Evolutionary conservation across 306 rosid genomes (phyloP).

Genomic region (Lablab purpureus): DNA sequence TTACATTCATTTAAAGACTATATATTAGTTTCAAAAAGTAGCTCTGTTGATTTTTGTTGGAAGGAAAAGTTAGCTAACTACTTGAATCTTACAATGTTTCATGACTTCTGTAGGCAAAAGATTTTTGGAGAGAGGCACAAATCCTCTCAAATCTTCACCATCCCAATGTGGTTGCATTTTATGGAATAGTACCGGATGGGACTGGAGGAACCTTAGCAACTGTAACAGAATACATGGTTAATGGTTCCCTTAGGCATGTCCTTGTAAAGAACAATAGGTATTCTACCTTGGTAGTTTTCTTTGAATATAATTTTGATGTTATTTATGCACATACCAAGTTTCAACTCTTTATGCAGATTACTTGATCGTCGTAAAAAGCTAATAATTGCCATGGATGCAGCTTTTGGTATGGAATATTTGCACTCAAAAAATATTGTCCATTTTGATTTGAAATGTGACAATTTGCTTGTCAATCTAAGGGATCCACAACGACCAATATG

Average conservation of each 20-base stretch:
- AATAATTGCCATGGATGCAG: conserved; percentile 91
- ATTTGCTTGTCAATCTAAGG: conserved; percentile 90
- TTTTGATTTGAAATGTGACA: conserved; percentile 96
- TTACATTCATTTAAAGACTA: neutral
- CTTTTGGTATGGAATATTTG: conserved; percentile 98
- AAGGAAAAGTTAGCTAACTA: conserved; percentile 10
- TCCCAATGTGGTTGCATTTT: conserved; percentile 93
- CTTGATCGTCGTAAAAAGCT: conserved; percentile 87
- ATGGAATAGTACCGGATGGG: conserved; percentile 94
- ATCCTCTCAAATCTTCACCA: conserved; percentile 95
- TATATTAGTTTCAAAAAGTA: conserved; percentile 4
- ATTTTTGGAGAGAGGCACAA: conserved; percentile 97
- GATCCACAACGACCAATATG: conserved; percentile 90
- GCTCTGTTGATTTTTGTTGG: neutral
- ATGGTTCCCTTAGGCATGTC: conserved; percentile 90
- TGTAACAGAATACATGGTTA: conserved; percentile 91
- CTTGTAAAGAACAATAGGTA: conserved; percentile 82
- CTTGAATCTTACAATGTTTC: conserved; percentile 41
- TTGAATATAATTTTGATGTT: conserved; percentile 19
- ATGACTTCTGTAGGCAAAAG: conserved; percentile 71
- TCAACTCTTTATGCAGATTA: conserved; percentile 65
- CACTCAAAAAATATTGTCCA: conserved; percentile 92
- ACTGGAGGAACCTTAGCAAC: conserved; percentile 87
- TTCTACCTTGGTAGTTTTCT: conserved; percentile 30
- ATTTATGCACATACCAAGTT: conserved; percentile 29